These are phyloP conservation scores for Balansia obtecta DNA, from an alignment of 2,329 filamentous ascomycete species.

Conservation along the genomic window DNA sequence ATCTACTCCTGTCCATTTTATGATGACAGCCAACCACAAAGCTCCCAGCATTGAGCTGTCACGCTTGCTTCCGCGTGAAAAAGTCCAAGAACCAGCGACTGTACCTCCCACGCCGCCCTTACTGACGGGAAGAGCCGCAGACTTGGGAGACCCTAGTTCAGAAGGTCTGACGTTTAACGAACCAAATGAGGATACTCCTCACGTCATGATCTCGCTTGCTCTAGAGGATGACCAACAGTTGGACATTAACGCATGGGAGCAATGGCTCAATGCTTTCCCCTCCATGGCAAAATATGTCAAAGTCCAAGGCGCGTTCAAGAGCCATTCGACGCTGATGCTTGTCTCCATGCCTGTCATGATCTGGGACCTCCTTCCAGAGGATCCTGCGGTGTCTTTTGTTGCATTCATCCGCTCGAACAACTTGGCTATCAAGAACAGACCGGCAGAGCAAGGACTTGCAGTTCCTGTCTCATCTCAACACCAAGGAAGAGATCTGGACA, in stretches of 20 bases:
- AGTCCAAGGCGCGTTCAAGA: slow-evolving; percentile 49
- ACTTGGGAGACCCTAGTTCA: slow-evolving; percentile 11
- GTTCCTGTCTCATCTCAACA: slow-evolving; percentile 5
- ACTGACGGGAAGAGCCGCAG: slow-evolving; percentile 15
- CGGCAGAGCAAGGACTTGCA: slow-evolving; percentile 6
- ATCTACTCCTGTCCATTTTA: slow-evolving; percentile 48
- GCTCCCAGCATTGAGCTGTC: slow-evolving; percentile 45
- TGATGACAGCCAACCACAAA: slow-evolving; percentile 49
- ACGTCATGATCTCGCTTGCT: slow-evolving; percentile 48
- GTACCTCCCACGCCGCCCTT: slow-evolving; percentile 11
- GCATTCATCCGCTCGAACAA: slow-evolving; percentile 49
- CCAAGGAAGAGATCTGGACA: slow-evolving; percentile 9
- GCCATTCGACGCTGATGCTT: slow-evolving; percentile 45
- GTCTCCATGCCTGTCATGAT: slow-evolving; percentile 46
- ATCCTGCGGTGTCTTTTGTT: slow-evolving; percentile 44
- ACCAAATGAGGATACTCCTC: slow-evolving; percentile 42
- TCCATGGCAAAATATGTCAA: slow-evolving; percentile 47
- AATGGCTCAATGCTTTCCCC: slow-evolving; percentile 43
- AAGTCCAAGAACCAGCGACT: slow-evolving; percentile 13
- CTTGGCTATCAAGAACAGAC: slow-evolving; percentile 24
- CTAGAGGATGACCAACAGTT: slow-evolving; percentile 44
- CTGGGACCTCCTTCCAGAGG: slow-evolving; percentile 46
- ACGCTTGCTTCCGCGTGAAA: slow-evolving; percentile 17
- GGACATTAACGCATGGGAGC: slow-evolving; percentile 46
- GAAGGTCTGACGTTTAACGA: slow-evolving; percentile 23